phyloP scores from a whole-genome alignment of 305 asterid genomes.

The Fraxinus greggii region DNA sequence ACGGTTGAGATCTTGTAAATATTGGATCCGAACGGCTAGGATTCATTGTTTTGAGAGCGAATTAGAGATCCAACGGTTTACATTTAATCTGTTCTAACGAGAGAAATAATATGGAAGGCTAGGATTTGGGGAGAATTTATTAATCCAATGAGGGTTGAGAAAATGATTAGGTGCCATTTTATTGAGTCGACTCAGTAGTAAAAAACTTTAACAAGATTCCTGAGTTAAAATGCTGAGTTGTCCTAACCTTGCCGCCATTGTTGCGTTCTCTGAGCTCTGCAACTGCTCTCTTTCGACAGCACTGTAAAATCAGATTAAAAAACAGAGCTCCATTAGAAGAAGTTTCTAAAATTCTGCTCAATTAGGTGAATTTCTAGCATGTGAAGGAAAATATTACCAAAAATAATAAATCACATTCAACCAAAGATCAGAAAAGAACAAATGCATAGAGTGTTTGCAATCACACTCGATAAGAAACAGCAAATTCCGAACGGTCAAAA shows the following conservation, averaged over 20 bases:
- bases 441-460: neutral
- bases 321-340: neutral
- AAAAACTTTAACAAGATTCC: neutral
- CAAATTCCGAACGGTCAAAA: constrained; percentile 1
- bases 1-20: constrained; percentile 20
- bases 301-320: constrained; percentile 14
- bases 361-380: neutral
- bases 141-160: neutral
- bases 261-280: constrained; percentile 38
- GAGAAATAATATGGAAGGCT: constrained; percentile 27
- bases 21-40: constrained; percentile 22
- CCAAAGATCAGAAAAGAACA: neutral
- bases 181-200: constrained; percentile 18
- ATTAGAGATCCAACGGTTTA: constrained; percentile 27
- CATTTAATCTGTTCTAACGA: constrained; percentile 11
- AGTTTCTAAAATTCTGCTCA: neutral
- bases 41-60: constrained; percentile 6
- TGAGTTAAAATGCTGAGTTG: neutral
- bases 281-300: constrained; percentile 34
- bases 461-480: neutral
- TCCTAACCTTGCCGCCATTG: constrained; percentile 42
- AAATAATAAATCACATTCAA: neutral
- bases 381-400: neutral
- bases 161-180: neutral
- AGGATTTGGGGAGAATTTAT: constrained; percentile 12